Evolutionary conservation across 2,329 filamentous ascomycete species (phyloP).

Genomic region (Colletotrichum filicis): DNA sequence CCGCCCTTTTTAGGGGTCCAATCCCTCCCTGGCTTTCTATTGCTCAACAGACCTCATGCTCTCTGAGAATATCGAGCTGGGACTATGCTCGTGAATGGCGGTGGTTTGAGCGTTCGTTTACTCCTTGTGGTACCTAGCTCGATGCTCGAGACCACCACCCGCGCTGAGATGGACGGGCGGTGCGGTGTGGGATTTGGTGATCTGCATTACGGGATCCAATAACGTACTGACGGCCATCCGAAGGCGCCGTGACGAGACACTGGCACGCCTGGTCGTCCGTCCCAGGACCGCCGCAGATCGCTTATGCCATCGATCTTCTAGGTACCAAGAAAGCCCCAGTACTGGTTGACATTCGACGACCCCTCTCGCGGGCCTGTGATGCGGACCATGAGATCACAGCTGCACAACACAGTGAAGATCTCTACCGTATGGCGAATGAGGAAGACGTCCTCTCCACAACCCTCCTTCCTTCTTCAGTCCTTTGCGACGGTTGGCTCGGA

Average conservation of each 20-base stretch:
- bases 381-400: slow-evolving; percentile 22
- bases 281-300: slow-evolving; percentile 4
- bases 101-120: slow-evolving; percentile 22
- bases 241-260: slow-evolving; percentile 16
- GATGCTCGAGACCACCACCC: background rate
- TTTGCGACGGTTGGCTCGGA: background rate
- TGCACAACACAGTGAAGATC: background rate
- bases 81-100: background rate
- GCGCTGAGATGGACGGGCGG: background rate
- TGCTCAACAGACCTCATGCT: background rate
- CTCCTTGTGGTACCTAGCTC: background rate
- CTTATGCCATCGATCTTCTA: slow-evolving; percentile 1
- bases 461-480: background rate
- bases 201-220: slow-evolving; percentile 22
- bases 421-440: background rate
- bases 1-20: background rate
- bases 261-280: background rate
- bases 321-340: background rate
- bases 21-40: background rate
- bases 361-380: slow-evolving; percentile 1
- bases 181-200: slow-evolving; percentile 7
- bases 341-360: background rate
- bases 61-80: background rate
- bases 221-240: slow-evolving; percentile 12
- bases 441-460: slow-evolving; percentile 4